Evolutionary conservation across 345 rosid species (phyloP), one percentile per base, ranked within the genome.

Genomic region (Pugionium cornutum): DNA sequence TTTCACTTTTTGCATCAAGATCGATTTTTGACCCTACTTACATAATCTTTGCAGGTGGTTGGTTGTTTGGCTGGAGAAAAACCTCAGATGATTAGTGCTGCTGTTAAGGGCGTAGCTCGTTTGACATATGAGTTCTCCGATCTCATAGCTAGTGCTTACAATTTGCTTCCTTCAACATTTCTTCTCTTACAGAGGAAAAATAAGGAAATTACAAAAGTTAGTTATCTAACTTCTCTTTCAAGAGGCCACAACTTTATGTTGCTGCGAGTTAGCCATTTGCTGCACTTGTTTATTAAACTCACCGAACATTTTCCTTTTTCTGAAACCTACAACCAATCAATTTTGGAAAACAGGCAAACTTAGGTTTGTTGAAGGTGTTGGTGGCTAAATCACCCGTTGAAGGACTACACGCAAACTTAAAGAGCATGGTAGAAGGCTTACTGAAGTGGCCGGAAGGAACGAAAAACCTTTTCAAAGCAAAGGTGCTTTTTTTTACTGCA

Each of bases 61-160:
- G 95, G 92, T 75, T 90, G 97, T 51, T 62, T 94, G 81, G 97
- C 95, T 41, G 92, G 95, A 68, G 92, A 91, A 76, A 82, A 84
- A 77, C 97, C 99, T 61, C 92, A 90, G 75, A 84, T 90, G 96
- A 84, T 94, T 70, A 94, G 97, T 83, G 97, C 97, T 68, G 97
- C 97, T 11, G 84, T 84, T 57, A 94, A 85, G 82, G 99, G 96
- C 69, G 74, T 94, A 68, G 95, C 99, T 71, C 96, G 97, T 60
- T 74, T 90, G 78, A 86, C 95, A 39, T 88, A 94, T 62, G 99
- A 94, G 79, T 94, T 94, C 50, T 82, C 97, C 18, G 99, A 90
- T 61, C 96, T 94, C 66, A 70, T 94, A 67, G 77, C 95, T 71
- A 80, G 77, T 65, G 92, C 89, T 26, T 90, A 75, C 84, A 80